Evolutionary conservation across 306 rosid genomes (phyloP), one percentile per base, ranked within the genome.

Genomic region (Cucumis cinereus): DNA sequence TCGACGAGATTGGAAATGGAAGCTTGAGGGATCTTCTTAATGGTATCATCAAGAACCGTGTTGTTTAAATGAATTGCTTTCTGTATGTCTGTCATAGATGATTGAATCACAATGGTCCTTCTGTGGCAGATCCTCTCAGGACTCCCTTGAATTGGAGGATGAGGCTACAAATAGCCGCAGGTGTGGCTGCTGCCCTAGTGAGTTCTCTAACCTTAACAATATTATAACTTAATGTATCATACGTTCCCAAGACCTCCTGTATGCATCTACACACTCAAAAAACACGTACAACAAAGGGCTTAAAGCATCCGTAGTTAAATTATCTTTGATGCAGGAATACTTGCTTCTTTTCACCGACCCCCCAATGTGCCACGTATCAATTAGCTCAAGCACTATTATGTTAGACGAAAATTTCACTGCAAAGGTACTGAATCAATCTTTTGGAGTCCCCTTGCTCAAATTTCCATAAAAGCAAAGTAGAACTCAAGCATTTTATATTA

Each of bases 61-160:
- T 74, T 74, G 14, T 55, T 74, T 74, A 41, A 41, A 75, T 24
- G 60, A 41, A 19, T 72, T 8, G 14, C 30, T 50, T 28, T 6
- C 13, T 70, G 36, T 28, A 71, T 47, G 47, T 50, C 28, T 50
- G 30, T 17, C 24, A 47, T 26, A 26, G 24, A 19, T 28, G 23
- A 72, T 72, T 72, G 28, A 30, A 61, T 45, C 73, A 19, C 20
- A 24, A 17, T 30, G 30, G 55, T 28, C 12, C 10, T 64, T 77
- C 75, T 38, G 76, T 77, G 86, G 78, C 90, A 93, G 97, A 91
- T 80, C 97, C 97, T 50, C 85, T 93, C 45, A 91, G 85, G 85
- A 91, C 97, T 79, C 98, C 97, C 81, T 84, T 93, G 72, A 79
- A 79, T 80, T 93, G 98, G 98, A 90, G 91, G 83, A 90, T 89